phyloP scores from a whole-genome alignment of 108 stramenopile genomes.

The Mayamaea pseudoterrestris region DNA sequence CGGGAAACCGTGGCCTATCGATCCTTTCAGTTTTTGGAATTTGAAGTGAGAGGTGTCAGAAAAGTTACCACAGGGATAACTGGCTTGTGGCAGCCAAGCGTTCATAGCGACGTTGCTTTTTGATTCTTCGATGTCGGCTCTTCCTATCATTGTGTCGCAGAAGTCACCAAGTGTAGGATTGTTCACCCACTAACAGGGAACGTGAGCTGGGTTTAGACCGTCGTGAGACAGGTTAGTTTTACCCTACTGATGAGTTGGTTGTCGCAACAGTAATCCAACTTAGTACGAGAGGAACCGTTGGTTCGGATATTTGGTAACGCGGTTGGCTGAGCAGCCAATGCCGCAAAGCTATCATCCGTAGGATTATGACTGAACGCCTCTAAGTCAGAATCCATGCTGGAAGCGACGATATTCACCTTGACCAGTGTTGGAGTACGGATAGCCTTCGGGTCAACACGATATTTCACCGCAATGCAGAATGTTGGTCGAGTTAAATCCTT shows the following conservation, averaged over 20 bases:
- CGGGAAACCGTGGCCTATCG: constrained; percentile 95
- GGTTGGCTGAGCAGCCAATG: constrained; percentile 86
- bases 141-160: constrained; percentile 95
- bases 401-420: constrained; percentile 76
- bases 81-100: constrained; percentile 93
- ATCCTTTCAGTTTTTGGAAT: constrained; percentile 92
- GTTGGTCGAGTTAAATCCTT: constrained; percentile 86
- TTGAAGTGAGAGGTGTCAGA: constrained; percentile 96
- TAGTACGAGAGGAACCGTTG: constrained; percentile 98
- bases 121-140: constrained; percentile 93
- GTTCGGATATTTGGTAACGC: constrained; percentile 93
- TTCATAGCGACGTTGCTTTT: constrained; percentile 82
- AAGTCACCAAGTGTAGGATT: constrained; percentile 95
- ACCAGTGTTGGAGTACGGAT: constrained; percentile 64
- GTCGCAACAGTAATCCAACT: constrained; percentile 94
- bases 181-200: constrained; percentile 95
- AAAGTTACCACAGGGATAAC: constrained; percentile 98
- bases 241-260: constrained; percentile 85
- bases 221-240: constrained; percentile 97
- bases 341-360: constrained; percentile 89
- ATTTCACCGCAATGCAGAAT: constrained; percentile 64
- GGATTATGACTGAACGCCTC: constrained; percentile 93
- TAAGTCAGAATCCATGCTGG: constrained; percentile 94
- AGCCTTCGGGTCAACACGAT: constrained; percentile 55
- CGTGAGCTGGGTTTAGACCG: constrained; percentile 97